Base-by-base conservation (phyloP, 495 filamentous ascomycete genomes). In the Talaromyces stipitatus region DNA sequence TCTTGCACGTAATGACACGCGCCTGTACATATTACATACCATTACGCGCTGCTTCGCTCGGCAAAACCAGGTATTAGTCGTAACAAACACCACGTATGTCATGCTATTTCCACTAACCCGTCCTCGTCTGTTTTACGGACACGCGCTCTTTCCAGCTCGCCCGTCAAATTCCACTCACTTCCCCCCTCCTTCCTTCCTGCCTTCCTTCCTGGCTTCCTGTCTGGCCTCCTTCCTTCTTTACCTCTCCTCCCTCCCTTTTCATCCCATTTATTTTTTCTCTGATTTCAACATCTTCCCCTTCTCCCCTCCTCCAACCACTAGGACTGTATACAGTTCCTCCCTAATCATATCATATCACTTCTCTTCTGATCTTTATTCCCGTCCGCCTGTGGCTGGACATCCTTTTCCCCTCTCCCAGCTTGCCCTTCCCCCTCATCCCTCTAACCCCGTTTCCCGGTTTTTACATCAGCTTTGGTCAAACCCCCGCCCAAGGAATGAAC, bases 341-440 rank as follows among this genome's bases (percentile, higher is more conserved):
- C 54, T 61, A 60, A 64, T 61, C 61, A 55, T 56, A 62, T 58
- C 32, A 61, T 64, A 64, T 66, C 62, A 16, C 43, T 47, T 47
- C 43, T 11, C 18, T 23, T 47, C 23, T 66, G 63, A 60, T 65
- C 66, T 68, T 64, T 67, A 59, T 61, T 66, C 64, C 67, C 64
- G 62, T 74, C 72, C 72, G 70, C 72, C 77, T 73, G 72, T 77
- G 75, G 72, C 76, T 77, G 72, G 76, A 78, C 75, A 14, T 51
- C 9, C 48, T 27, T 18, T 51, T 51, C 24, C 48, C 68, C 62
- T 69, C 66, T 56, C 60, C 60, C 68, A 70, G n/a, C n/a, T n/a
- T n/a, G n/a, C n/a, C n/a, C n/a, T 68, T 64, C 70, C 68, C 64
- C 71, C 68, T 65, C 67, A 62, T 60, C 62, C 69, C 64, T 52